Evolutionary conservation across 108 stramenopile genomes (phyloP).

Genomic region (Conticribra weissflogii): DNA sequence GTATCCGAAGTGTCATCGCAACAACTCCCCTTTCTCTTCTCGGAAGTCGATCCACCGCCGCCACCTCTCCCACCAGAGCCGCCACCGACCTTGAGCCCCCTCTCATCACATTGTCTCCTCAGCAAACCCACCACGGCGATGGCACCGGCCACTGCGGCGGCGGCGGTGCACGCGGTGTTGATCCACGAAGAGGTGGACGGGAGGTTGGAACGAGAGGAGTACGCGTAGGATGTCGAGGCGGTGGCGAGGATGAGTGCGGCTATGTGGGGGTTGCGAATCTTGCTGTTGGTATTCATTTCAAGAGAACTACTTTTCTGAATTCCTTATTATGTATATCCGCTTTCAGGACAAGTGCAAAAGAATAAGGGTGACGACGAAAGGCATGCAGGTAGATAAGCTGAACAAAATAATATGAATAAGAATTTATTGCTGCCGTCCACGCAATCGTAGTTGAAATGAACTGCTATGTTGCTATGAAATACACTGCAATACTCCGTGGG

Average conservation of each 20-base stretch:
- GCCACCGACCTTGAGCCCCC: not conserved
- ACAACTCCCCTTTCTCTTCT: not conserved
- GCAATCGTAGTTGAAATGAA: no score
- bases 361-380: no score
- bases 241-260: not conserved
- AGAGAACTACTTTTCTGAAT: no score
- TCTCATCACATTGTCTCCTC: not conserved
- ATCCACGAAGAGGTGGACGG: slow-evolving; percentile 5
- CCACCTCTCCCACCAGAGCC: not conserved
- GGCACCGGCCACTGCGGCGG: slow-evolving; percentile 7
- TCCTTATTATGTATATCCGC: no score
- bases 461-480: no score
- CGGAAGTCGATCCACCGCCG: not conserved
- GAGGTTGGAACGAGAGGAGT: not conserved
- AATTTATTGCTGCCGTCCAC: no score
- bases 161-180: slow-evolving; percentile 5
- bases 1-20: slow-evolving; percentile 11
- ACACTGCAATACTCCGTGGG: no score
- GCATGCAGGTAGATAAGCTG: no score
- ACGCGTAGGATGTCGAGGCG: not conserved
- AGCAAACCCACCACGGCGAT: slow-evolving; percentile 4
- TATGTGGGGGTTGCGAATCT: not conserved
- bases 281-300: not conserved
- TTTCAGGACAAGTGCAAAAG: no score
- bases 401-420: no score